Conservation (phyloP, 345 rosid genomes). For the Euclidium syriacum region DNA sequence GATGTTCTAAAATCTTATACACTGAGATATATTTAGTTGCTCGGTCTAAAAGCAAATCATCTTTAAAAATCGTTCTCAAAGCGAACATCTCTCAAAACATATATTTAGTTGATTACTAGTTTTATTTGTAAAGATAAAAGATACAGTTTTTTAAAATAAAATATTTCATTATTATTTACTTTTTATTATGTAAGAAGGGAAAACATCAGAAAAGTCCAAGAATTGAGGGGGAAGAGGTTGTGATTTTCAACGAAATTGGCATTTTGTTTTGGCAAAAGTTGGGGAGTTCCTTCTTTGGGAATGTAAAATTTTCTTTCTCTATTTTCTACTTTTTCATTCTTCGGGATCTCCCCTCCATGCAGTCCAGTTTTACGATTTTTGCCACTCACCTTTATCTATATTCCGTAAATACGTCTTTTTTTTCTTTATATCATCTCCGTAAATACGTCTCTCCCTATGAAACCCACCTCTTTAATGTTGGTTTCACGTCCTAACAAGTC, state of each 20-base stretch:
- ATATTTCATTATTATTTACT: no score
- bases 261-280: slow-evolving; percentile 38
- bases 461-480: not conserved
- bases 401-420: no score
- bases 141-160: no score
- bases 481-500: not conserved
- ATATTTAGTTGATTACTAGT: no score
- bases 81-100: no score
- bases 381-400: slow-evolving; percentile 16
- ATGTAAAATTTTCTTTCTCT: slow-evolving; percentile 18
- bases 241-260: slow-evolving; percentile 33
- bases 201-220: slow-evolving; percentile 30
- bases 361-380: slow-evolving; percentile 14
- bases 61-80: no score
- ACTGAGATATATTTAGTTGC: no score
- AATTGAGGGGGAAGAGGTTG: slow-evolving; percentile 29
- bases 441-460: slow-evolving; percentile 18
- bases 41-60: no score
- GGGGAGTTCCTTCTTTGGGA: slow-evolving; percentile 36
- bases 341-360: slow-evolving; percentile 30
- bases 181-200: no score
- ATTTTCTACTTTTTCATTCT: slow-evolving; percentile 1
- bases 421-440: no score
- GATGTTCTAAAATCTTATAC: no score
- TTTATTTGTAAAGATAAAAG: no score